Percentiles rank a stretch among this genome's conserved stretches.
These are phyloP conservation scores for Esteya vermicola DNA, from an alignment of 2,329 filamentous ascomycete species.

Conservation along the genomic window DNA sequence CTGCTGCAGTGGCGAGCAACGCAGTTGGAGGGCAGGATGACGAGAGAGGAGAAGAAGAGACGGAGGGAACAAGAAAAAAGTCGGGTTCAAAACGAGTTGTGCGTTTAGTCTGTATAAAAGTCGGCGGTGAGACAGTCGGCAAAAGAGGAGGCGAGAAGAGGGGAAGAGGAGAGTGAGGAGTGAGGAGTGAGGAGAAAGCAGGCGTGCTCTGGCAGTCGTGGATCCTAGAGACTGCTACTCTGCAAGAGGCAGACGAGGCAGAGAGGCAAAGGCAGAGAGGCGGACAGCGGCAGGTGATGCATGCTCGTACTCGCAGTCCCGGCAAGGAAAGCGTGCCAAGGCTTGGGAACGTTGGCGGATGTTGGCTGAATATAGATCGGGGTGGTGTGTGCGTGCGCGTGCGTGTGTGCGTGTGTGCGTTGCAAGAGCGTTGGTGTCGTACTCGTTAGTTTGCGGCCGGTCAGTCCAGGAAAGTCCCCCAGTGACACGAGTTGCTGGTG, in stretches of 20 bases:
- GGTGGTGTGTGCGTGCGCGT: neutral
- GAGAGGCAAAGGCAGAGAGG: neutral
- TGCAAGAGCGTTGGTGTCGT: neutral
- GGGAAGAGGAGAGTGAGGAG: neutral
- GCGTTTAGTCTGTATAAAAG: neutral
- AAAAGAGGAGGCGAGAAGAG: neutral
- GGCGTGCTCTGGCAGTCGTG: neutral
- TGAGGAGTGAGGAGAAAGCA: neutral
- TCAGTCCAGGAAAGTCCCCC: too few relatives aligned
- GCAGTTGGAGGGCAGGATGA: neutral
- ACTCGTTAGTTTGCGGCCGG: too few relatives aligned
- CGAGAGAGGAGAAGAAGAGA: neutral
- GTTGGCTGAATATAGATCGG: neutral
- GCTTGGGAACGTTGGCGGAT: neutral
- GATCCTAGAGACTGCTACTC: too few relatives aligned
- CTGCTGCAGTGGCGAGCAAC: neutral
- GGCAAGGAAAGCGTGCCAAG: too few relatives aligned
- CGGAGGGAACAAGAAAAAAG: neutral
- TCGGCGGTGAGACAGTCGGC: neutral
- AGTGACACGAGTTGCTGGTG: conserved; percentile 1
- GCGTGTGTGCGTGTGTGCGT: neutral
- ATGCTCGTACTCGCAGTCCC: neutral
- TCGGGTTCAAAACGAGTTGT: too few relatives aligned
- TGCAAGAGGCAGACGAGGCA: neutral
- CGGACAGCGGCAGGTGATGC: neutral